These are phyloP conservation scores for Grosmannia penicillata DNA, from an alignment of 2,329 filamentous ascomycete genomes.

Conservation along the genomic window DNA sequence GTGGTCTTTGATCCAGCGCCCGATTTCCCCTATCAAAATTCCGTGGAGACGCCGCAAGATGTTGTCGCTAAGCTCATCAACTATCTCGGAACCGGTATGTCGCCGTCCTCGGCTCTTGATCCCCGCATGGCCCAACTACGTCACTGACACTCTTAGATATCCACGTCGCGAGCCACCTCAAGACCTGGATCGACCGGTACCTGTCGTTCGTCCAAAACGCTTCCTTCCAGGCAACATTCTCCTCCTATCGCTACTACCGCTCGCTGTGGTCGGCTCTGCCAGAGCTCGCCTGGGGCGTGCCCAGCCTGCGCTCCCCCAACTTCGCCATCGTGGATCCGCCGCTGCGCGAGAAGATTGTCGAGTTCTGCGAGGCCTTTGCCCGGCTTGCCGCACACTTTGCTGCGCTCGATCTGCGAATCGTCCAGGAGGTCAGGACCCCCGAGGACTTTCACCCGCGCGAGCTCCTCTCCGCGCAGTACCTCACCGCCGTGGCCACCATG, in stretches of 20 bases:
- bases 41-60: slow-evolving; percentile 14
- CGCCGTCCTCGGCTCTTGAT: too few relatives aligned
- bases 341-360: slow-evolving; percentile 19
- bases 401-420: slow-evolving; percentile 27
- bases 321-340: slow-evolving; percentile 7
- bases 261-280: slow-evolving; percentile 39
- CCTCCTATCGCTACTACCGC: slow-evolving; percentile 27
- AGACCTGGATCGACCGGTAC: slow-evolving; percentile 35
- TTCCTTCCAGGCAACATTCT: slow-evolving; percentile 20
- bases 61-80: slow-evolving; percentile 13
- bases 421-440: slow-evolving; percentile 14
- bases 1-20: slow-evolving; percentile 24
- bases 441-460: slow-evolving; percentile 21
- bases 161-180: slow-evolving; percentile 26
- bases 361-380: slow-evolving; percentile 28
- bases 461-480: slow-evolving; percentile 28
- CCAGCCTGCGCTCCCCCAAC: slow-evolving; percentile 4
- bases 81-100: slow-evolving; percentile 14
- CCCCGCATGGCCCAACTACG: too few relatives aligned
- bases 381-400: slow-evolving; percentile 37
- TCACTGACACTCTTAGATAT: slow-evolving; percentile 25
- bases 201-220: slow-evolving; percentile 23
- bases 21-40: slow-evolving; percentile 29
- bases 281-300: slow-evolving; percentile 25
- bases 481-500: slow-evolving; percentile 27